Evolutionary conservation across 75 land plant genomes (phyloP), one percentile per base, ranked within the genome.

Genomic region (Ceratopteris richardii): DNA sequence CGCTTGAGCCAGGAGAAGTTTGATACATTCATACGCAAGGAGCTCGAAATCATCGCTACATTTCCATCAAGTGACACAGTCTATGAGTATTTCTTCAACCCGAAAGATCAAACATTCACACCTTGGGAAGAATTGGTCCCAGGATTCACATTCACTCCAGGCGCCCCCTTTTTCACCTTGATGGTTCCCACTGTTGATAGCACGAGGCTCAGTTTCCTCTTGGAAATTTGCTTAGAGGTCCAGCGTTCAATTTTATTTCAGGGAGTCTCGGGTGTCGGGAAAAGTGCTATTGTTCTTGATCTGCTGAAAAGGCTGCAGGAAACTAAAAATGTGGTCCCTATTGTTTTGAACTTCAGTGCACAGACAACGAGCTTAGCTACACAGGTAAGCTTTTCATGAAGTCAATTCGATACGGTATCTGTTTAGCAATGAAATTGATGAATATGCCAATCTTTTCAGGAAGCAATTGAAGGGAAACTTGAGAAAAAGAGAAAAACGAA

Each of bases 331-430:
- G 37, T 51, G 1, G 48, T 71, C 62, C 48, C 73, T 0, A 71
- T 71, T 29, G 68, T 71, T 14, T 43, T 71, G 7, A 71, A 71
- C 46, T 71, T 71, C 26, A 71, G 73, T 65, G 73, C 73, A 7
- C 73, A 71, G 57, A 71, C 73, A 29, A 64, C 73, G 6, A 66
- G 70, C 25, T 64, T 71, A 57, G 73, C 73, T 24, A 71, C 73
- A 39, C 73, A 71, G 61, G 73, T 64, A 57, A 39, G 7, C 18
- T 57, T 27, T 33, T 33, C 37, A 4, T 33, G 37, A 33, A 33
- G 37, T 9, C 9, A 33, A 33, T 4, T 33, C n/a, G n/a, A n/a
- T n/a, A n/a, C n/a, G n/a, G n/a, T n/a, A n/a, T n/a, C n/a, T n/a
- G n/a, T n/a, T n/a, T n/a, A n/a, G n/a, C n/a, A 0, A 13, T 30